A percentile compares a stretch with the other conserved stretches of the same genome.
Evolutionary conservation across 1,284 basidiomycete species (phyloP).

Genomic region (Inonotus obliquus): DNA sequence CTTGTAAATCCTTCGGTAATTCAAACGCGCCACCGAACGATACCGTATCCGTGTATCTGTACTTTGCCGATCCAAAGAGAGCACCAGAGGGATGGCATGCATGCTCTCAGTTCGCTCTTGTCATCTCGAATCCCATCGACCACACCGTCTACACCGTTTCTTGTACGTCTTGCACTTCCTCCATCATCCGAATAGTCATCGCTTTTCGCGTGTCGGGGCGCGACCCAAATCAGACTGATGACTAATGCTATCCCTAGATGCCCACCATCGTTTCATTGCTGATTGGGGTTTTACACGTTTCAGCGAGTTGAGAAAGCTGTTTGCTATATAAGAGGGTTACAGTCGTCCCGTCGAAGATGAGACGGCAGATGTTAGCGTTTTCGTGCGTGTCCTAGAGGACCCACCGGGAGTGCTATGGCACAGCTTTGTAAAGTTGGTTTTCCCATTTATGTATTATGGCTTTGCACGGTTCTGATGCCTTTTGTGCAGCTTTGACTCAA

Average conservation of each 20-base stretch:
- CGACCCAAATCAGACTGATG: conserved; percentile 12
- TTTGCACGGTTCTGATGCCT: not conserved
- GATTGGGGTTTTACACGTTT: conserved; percentile 99
- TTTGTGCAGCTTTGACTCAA: conserved; percentile 87
- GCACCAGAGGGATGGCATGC: conserved; percentile 99
- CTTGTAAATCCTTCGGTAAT: conserved; percentile 97
- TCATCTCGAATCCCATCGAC: conserved; percentile 95
- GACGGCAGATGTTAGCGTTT: conserved; percentile 90
- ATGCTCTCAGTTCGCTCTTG: conserved; percentile 98
- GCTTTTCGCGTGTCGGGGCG: conserved; percentile 4
- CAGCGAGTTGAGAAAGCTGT: conserved; percentile 95
- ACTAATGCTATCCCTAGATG: conserved; percentile 56
- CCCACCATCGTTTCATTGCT: conserved; percentile 98
- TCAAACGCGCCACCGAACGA: conserved; percentile 99
- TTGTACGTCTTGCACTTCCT: conserved; percentile 57
- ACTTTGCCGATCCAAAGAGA: conserved; percentile 97
- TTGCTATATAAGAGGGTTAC: conserved; percentile 83
- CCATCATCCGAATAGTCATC: not conserved
- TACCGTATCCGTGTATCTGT: conserved; percentile 98
- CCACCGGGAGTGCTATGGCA: conserved; percentile 99
- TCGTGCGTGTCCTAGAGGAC: conserved; percentile 97
- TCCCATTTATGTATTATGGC: not conserved
- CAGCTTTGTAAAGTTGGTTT: conserved; percentile 94
- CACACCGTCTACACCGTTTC: conserved; percentile 96
- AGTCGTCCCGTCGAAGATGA: conserved; percentile 93